A percentile compares a stretch with the other conserved stretches of the same genome.
These are phyloP conservation scores for Diplocarpon rosae DNA, from an alignment of 2,329 filamentous ascomycete species.

Conservation along the genomic window DNA sequence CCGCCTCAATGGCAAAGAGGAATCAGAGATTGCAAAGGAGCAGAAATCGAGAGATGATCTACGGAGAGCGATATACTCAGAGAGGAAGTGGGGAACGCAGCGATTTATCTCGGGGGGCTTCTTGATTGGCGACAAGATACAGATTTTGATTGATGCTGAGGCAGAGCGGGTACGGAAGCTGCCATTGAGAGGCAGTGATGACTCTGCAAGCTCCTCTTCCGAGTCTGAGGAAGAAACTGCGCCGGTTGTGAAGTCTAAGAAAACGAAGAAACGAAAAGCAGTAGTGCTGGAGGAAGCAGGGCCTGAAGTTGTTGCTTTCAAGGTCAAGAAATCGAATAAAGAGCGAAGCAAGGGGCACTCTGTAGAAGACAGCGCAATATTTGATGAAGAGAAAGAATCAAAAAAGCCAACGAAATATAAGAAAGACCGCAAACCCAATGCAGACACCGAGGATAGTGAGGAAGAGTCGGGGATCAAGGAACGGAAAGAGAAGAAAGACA, in stretches of 20 bases:
- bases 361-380: constrained; percentile 1
- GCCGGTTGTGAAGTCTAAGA: constrained; percentile 20
- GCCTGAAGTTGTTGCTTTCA: constrained; percentile 13
- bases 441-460: constrained; percentile 12
- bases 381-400: constrained; percentile 20
- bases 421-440: constrained; percentile 15
- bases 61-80: constrained; percentile 62
- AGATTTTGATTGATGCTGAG: constrained; percentile 33
- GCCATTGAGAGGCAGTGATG: constrained; percentile 10
- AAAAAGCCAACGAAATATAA: constrained; percentile 27
- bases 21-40: constrained; percentile 61
- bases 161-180: constrained; percentile 25
- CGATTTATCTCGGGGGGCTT: constrained; percentile 82
- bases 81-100: constrained; percentile 67
- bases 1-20: constrained; percentile 77
- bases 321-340: constrained; percentile 26
- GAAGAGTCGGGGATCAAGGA: constrained; percentile 27
- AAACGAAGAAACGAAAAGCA: constrained; percentile 29
- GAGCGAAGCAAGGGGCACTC: constrained; percentile 9
- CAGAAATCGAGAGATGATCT: constrained; percentile 56
- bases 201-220: constrained; percentile 7
- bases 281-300: constrained; percentile 10
- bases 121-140: constrained; percentile 45
- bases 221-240: constrained; percentile 13
- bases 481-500: constrained; percentile 24